Percentiles rank a stretch among this genome's conserved stretches.
Evolutionary conservation across 2,329 filamentous ascomycete species (phyloP).

Genomic region (Alternaria gaisen): DNA sequence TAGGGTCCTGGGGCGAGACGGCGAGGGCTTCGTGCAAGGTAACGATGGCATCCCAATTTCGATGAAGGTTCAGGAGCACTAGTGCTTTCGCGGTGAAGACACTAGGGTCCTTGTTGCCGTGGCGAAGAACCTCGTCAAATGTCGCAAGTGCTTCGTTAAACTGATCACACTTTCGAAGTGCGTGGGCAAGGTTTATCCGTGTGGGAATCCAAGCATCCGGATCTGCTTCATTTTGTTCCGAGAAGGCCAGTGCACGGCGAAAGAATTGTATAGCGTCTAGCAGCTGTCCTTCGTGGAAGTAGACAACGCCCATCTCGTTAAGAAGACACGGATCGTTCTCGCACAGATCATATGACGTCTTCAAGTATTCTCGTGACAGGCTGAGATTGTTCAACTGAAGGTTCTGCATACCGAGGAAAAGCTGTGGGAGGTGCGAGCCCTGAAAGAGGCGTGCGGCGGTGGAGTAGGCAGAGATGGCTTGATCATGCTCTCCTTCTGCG

Average conservation of each 20-base stretch:
- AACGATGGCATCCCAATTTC: slow-evolving; percentile 78
- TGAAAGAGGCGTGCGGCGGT: slow-evolving; percentile 95
- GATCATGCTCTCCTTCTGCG: slow-evolving; percentile 95
- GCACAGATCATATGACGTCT: slow-evolving; percentile 84
- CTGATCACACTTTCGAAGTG: slow-evolving; percentile 75
- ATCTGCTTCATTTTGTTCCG: slow-evolving; percentile 82
- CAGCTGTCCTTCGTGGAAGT: slow-evolving; percentile 87
- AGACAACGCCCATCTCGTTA: slow-evolving; percentile 96
- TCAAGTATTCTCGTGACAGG: slow-evolving; percentile 92
- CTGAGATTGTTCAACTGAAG: slow-evolving; percentile 94
- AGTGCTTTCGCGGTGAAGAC: slow-evolving; percentile 86
- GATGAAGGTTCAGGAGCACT: slow-evolving; percentile 79
- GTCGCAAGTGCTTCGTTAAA: slow-evolving; percentile 77
- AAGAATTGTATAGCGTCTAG: slow-evolving; percentile 81
- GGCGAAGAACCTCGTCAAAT: slow-evolving; percentile 87
- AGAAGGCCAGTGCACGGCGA: slow-evolving; percentile 76
- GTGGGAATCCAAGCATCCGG: slow-evolving; percentile 83
- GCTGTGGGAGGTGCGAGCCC: slow-evolving; percentile 92
- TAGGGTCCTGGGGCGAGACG: slow-evolving; percentile 79
- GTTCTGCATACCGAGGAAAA: slow-evolving; percentile 98
- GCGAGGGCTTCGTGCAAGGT: slow-evolving; percentile 86
- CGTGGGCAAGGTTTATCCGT: slow-evolving; percentile 88
- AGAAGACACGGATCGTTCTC: slow-evolving; percentile 86
- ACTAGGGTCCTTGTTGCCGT: slow-evolving; percentile 79
- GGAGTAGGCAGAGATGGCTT: slow-evolving; percentile 96